Percentiles rank a stretch among this genome's conserved stretches.
Evolutionary conservation across 352 stramenopile genomes (phyloP).

Genomic region (Phytophthora boehmeriae): DNA sequence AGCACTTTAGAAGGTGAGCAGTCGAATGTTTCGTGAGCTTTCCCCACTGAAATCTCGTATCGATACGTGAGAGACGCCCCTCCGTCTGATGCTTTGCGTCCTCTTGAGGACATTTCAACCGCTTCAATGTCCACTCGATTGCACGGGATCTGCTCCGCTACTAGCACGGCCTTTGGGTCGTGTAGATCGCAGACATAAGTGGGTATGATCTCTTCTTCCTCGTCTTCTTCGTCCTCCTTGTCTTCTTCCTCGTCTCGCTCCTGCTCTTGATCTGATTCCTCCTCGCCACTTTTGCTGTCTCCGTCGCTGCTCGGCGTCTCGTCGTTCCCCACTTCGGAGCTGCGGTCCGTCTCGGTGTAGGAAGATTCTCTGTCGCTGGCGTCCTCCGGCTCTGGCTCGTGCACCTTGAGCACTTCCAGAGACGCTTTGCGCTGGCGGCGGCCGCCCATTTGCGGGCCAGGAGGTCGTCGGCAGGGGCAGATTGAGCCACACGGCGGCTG

Average conservation of each 20-base stretch:
- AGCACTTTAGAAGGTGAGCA: constrained; percentile 66
- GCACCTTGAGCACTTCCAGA: constrained; percentile 31
- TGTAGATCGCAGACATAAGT: constrained; percentile 82
- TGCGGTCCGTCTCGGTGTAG: constrained; percentile 46
- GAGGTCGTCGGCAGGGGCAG: constrained; percentile 40
- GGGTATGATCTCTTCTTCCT: constrained; percentile 40
- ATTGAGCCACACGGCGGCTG: constrained; percentile 18
- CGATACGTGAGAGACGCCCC: constrained; percentile 39
- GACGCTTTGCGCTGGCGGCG: constrained; percentile 39
- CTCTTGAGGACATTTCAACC: constrained; percentile 35
- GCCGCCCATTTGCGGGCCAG: constrained; percentile 52
- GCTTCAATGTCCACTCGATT: constrained; percentile 62
- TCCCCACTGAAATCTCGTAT: constrained; percentile 74
- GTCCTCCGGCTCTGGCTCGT: constrained; percentile 33
- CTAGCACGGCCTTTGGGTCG: constrained; percentile 73
- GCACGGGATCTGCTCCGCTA: constrained; percentile 69
- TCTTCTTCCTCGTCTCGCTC: constrained; percentile 23
- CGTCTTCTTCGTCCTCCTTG: constrained; percentile 35
- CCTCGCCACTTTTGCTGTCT: constrained; percentile 35
- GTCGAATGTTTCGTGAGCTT: constrained; percentile 58
- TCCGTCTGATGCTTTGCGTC: constrained; percentile 3
- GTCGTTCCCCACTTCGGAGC: constrained; percentile 40
- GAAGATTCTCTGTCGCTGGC: constrained; percentile 32
- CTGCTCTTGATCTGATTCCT: constrained; percentile 29
- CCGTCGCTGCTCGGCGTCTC: constrained; percentile 38